Evolutionary conservation across 2,329 filamentous ascomycete genomes (phyloP), one percentile per base, ranked within the genome.

Genomic region (Talaromyces sp.): DNA sequence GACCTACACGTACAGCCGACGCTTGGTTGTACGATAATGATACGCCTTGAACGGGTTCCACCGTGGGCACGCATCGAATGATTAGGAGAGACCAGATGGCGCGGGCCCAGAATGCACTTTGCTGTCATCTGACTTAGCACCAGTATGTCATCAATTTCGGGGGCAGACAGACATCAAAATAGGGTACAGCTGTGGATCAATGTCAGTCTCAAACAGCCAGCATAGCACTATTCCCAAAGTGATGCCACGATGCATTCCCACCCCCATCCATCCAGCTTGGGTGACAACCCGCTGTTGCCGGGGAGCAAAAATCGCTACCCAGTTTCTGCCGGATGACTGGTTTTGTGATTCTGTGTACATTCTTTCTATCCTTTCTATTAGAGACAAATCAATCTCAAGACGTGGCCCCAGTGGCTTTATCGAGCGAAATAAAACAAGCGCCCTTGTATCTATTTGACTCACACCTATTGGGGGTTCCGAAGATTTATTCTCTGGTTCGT

Each of bases 371-470:
- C 21, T 58, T 46, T 44, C 14, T 44, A 44, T 31, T 61, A 67
- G 64, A 67, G 37, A 54, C 70, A 70, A 70, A 70, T 69, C 66
- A 66, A 71, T 66, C 6, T 66, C 68, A 70, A 76, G 72, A 78
- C 76, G 76, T 78, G 76, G 76, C 69, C 75, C 63, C 76, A 78
- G 78, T 77, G 66, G 72, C 63, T 71, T 63, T 37, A 37, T 57
- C 63, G 28, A 69, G 65, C 62, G 66, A 68, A 68, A 66, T 70
- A 69, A 68, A 68, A 66, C 70, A 69, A 67, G 68, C 70, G 73
- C 75, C 72, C 67, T 69, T 64, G 59, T 71, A 72, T 71, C 68
- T 68, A 74, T 68, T 68, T 69, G 37, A 33, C 50, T 42, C 39
- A 25, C 48, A n/a, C 42, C 28, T 37, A 61, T 61, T 68, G 69